Evolutionary conservation across 192 early-diverging fungal species (phyloP).

Genomic region (Coemansia sp.): DNA sequence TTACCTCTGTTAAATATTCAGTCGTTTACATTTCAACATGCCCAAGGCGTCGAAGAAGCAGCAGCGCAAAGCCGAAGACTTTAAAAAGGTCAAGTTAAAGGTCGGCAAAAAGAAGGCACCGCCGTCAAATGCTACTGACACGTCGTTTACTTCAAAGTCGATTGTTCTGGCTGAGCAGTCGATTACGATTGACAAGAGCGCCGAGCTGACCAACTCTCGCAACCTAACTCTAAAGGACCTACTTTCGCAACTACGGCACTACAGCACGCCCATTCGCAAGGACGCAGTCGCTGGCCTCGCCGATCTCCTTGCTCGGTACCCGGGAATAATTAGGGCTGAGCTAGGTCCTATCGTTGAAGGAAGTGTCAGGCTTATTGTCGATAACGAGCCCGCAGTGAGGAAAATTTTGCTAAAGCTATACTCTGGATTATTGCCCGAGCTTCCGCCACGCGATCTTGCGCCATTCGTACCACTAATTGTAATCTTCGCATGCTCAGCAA

Average conservation of each 20-base stretch:
- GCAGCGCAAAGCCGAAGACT: slow-evolving; percentile 75
- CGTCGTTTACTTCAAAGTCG: slow-evolving; percentile 78
- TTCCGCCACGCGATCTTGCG: slow-evolving; percentile 59
- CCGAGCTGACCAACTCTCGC: slow-evolving; percentile 68
- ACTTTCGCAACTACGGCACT: slow-evolving; percentile 74
- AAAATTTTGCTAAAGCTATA: slow-evolving; percentile 54
- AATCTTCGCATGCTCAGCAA: slow-evolving; percentile 80
- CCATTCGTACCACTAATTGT: slow-evolving; percentile 80
- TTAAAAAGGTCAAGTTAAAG: slow-evolving; percentile 90
- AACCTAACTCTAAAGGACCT: slow-evolving; percentile 79
- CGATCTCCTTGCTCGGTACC: slow-evolving; percentile 50
- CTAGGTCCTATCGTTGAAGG: slow-evolving; percentile 53
- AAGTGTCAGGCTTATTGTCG: slow-evolving; percentile 47
- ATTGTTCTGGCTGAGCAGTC: slow-evolving; percentile 81
- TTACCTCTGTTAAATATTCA: background rate
- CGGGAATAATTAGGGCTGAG: slow-evolving; percentile 29
- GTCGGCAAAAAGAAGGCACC: slow-evolving; percentile 84
- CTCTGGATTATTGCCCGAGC: slow-evolving; percentile 33
- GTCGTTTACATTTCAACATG: slow-evolving; percentile 27
- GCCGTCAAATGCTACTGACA: slow-evolving; percentile 75
- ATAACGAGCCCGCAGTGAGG: slow-evolving; percentile 51
- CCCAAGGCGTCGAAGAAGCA: slow-evolving; percentile 67
- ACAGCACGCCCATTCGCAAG: slow-evolving; percentile 60
- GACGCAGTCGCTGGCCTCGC: slow-evolving; percentile 54
- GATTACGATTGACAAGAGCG: slow-evolving; percentile 73